These are phyloP conservation scores for Tinospora cordifolia DNA, from an alignment of 164 flowering plant species.

Conservation along the genomic window DNA sequence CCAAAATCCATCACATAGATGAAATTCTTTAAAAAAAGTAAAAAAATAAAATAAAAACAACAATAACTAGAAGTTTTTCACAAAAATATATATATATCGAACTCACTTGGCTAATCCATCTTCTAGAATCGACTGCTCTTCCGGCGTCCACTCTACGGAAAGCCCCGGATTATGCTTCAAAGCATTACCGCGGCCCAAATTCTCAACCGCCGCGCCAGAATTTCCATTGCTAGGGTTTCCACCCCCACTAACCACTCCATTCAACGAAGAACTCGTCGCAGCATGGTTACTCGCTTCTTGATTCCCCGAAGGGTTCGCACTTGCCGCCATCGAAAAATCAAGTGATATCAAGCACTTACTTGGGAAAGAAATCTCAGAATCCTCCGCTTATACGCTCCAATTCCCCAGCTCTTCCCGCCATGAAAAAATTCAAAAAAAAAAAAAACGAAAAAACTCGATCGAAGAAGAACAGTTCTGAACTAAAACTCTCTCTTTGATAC, in stretches of 20 bases:
- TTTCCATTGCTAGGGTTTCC: conserved; percentile 23
- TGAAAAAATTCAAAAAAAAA: not conserved
- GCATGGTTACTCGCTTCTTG: conserved; percentile 29
- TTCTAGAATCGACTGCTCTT: conserved; percentile 51
- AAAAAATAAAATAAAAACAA: not conserved
- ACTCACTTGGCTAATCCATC: conserved; percentile 46
- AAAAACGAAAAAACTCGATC: not conserved
- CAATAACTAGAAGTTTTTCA: too few relatives aligned
- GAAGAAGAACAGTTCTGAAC: not conserved
- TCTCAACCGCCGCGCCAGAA: conserved; percentile 17
- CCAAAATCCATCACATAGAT: not conserved
- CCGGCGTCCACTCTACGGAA: conserved; percentile 44
- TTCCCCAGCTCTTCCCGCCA: conserved; percentile 6
- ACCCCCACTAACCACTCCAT: conserved; percentile 13
- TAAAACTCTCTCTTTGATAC: not conserved
- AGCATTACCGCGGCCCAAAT: conserved; percentile 19
- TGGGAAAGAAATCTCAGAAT: conserved; percentile 8
- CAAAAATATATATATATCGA: too few relatives aligned
- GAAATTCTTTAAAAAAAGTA: not conserved
- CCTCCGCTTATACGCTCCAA: conserved; percentile 21
- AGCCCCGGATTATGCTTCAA: conserved; percentile 58
- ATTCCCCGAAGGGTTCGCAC: conserved; percentile 43
- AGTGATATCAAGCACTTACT: conserved; percentile 4
- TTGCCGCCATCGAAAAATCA: conserved; percentile 33
- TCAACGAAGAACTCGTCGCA: conserved; percentile 18